Evolutionary conservation across 2,329 filamentous ascomycete genomes (phyloP).

Genomic region (Aspergillus sp.): DNA sequence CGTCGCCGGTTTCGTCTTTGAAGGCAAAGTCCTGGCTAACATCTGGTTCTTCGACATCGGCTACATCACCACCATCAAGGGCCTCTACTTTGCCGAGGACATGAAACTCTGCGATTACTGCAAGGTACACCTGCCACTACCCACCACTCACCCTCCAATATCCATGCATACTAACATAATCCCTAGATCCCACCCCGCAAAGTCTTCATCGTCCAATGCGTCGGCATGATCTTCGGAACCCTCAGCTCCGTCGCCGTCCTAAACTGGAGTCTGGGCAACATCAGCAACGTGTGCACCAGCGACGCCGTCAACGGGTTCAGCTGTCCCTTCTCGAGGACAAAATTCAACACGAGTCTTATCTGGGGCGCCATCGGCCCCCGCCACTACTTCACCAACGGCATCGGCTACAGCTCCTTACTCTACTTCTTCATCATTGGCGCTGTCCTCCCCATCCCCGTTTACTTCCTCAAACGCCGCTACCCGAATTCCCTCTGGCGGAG

Average conservation of each 20-base stretch:
- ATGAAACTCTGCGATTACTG: slow-evolving; percentile 33
- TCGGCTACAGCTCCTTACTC: slow-evolving; percentile 62
- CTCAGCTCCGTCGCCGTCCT: slow-evolving; percentile 49
- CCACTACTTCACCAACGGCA: slow-evolving; percentile 62
- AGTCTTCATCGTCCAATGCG: slow-evolving; percentile 52
- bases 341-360: slow-evolving; percentile 68
- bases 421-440: slow-evolving; percentile 71
- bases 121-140: slow-evolving; percentile 12
- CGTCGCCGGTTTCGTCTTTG: slow-evolving; percentile 33
- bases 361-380: slow-evolving; percentile 70
- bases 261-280: slow-evolving; percentile 48
- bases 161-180: slow-evolving; percentile 26
- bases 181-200: slow-evolving; percentile 43
- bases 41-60: slow-evolving; percentile 30
- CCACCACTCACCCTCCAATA: no score
- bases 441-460: slow-evolving; percentile 60
- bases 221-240: slow-evolving; percentile 49
- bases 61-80: slow-evolving; percentile 31
- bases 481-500: slow-evolving; percentile 41
- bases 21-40: slow-evolving; percentile 36
- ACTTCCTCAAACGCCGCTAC: slow-evolving; percentile 56
- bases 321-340: slow-evolving; percentile 56
- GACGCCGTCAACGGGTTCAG: slow-evolving; percentile 60
- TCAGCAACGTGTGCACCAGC: slow-evolving; percentile 51
- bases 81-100: slow-evolving; percentile 29